These are phyloP conservation scores for Oryza glumipatula DNA, from an alignment of 176 grass and related monocot genomes.

Conservation along the genomic window DNA sequence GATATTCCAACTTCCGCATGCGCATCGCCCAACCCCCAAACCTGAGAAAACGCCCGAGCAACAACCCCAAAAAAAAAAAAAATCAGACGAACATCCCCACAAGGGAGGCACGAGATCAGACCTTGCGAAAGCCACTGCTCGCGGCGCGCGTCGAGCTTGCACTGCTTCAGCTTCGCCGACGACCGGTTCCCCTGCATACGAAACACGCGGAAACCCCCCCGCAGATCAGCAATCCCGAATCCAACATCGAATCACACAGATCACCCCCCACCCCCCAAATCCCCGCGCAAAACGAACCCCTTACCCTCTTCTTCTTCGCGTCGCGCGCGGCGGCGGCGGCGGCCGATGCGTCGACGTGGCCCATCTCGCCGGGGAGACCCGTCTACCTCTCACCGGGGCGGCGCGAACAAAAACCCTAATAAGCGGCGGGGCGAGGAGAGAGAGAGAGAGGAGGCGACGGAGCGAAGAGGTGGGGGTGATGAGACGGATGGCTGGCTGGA, in stretches of 20 bases:
- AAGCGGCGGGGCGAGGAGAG: constrained; percentile 33
- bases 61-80: neutral
- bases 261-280: neutral
- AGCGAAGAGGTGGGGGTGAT: neutral
- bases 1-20: constrained; percentile 46
- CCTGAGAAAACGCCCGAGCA: neutral
- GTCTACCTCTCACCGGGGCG: neutral
- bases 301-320: constrained; percentile 85
- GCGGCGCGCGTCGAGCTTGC: constrained; percentile 90
- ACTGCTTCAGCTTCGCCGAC: constrained; percentile 94
- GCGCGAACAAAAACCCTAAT: constrained; percentile 49
- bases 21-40: constrained; percentile 25
- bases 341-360: constrained; percentile 51
- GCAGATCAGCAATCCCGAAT: constrained; percentile 35
- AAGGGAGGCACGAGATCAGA: constrained; percentile 39
- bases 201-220: neutral
- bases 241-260: constrained; percentile 41
- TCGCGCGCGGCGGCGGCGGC: constrained; percentile 53
- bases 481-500: constrained; percentile 41
- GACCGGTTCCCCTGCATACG: constrained; percentile 65
- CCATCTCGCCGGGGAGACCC: constrained; percentile 48
- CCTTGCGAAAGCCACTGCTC: constrained; percentile 99
- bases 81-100: neutral
- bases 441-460: neutral
- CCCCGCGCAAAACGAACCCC: neutral